These are phyloP conservation scores for Lasiodiplodia sp. DNA, from an alignment of 2,329 filamentous ascomycete genomes.

Conservation along the genomic window DNA sequence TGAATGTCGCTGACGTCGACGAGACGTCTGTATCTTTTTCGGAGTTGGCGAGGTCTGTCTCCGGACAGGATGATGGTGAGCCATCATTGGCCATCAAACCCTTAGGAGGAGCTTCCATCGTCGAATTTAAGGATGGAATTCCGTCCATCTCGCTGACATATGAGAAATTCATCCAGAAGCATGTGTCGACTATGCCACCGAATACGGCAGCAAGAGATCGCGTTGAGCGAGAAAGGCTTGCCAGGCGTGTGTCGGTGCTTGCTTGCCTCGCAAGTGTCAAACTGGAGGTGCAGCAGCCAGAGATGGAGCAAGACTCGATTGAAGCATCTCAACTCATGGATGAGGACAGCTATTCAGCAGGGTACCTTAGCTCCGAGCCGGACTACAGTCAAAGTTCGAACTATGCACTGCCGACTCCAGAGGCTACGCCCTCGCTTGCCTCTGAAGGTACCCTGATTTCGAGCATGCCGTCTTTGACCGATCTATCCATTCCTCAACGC, in stretches of 20 bases:
- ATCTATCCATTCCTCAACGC: background rate
- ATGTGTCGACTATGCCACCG: constrained; percentile 41
- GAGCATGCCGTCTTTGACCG: background rate
- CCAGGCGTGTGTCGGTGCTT: constrained; percentile 46
- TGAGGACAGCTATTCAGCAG: constrained; percentile 24
- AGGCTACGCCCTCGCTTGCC: constrained; percentile 36
- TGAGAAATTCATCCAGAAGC: constrained; percentile 42
- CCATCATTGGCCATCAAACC: background rate
- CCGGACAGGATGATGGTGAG: background rate
- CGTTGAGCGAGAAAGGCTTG: constrained; percentile 41
- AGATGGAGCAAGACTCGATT: constrained; percentile 25
- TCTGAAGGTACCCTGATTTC: constrained; percentile 27
- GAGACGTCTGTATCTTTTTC: constrained; percentile 38
- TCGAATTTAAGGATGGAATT: constrained; percentile 23
- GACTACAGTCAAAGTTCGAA: constrained; percentile 7
- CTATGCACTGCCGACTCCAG: constrained; percentile 31
- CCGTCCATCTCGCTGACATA: constrained; percentile 39
- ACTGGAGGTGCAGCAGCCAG: constrained; percentile 28
- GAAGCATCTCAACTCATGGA: constrained; percentile 29
- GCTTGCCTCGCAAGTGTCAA: constrained; percentile 45
- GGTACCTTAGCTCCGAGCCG: background rate
- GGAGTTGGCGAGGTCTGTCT: constrained; percentile 31
- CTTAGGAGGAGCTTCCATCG: constrained; percentile 19
- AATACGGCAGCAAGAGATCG: constrained; percentile 38
- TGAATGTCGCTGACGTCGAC: constrained; percentile 41